Evolutionary conservation across 441 rosid genomes (phyloP), one percentile per base, ranked within the genome.

Genomic region (Pelargonium cotyledonis): DNA sequence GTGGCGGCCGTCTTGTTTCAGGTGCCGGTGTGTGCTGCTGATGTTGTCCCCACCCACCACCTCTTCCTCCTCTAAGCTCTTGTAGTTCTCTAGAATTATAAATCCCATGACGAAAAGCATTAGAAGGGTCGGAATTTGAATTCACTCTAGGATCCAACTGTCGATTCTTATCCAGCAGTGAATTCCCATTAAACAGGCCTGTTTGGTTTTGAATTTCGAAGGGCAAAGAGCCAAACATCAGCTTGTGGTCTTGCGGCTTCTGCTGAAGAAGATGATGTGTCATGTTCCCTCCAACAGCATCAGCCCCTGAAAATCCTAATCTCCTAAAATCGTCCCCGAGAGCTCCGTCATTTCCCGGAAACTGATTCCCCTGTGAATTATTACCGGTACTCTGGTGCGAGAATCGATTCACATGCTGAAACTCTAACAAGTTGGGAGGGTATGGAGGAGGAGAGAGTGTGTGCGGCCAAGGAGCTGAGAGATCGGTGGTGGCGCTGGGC

Each of bases 151-250:
- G 69, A 29, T 75, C 72, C 29, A 81, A 73, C 23, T 80, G 84
- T 15, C 68, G 78, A 72, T 81, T 79, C 64, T 73, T 81, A 21
- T 77, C 35, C 35, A 31, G 35, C 35, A 31, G 35, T 31, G 35
- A 31, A 31, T 31, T 31, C 3, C 35, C 83, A 65, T 78, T 76
- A 23, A 65, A 70, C 23, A 80, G 62, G 44, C 82, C 71, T 18
- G 79, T 78, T 12, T 77, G 64, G 18, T 70, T 76, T n/a, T 73
- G 85, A 65, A 78, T 46, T 65, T 85, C 85, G 65, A 75, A 80
- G 0, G 83, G 83, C 64, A 85, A 80, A 57, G 95, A 83, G 35
- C 96, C 92, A 73, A 88, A 88, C 26, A 73, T 76, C 60, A 92
- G 76, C 72, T 80, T 82, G 12, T 77, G 89, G 19, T 69, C 78